phyloP scores from a whole-genome alignment of 441 rosid genomes.

The Croton laevigatus region DNA sequence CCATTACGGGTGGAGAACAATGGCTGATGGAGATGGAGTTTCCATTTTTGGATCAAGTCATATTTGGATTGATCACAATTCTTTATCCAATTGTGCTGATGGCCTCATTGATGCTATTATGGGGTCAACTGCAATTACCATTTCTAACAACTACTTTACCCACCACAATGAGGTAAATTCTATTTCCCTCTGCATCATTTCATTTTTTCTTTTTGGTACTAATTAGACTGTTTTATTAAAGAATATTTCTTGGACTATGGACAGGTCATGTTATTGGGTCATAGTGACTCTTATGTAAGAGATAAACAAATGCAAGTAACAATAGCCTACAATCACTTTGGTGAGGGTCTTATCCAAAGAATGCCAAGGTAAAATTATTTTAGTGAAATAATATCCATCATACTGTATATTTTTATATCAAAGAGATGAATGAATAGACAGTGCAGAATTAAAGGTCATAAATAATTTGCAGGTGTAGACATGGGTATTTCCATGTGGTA shows the following conservation, averaged over 20 bases:
- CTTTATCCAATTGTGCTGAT: constrained; percentile 73
- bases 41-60: constrained; percentile 88
- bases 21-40: constrained; percentile 90
- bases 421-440: background rate
- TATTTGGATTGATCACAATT: constrained; percentile 89
- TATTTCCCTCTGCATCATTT: background rate
- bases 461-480: constrained; percentile 67
- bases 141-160: constrained; percentile 83
- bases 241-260: background rate
- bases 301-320: constrained; percentile 97
- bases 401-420: background rate
- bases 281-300: constrained; percentile 62
- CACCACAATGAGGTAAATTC: constrained; percentile 75
- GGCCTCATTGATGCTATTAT: constrained; percentile 81
- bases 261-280: constrained; percentile 89
- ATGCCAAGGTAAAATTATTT: constrained; percentile 73
- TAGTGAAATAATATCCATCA: background rate
- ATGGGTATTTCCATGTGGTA: constrained; percentile 93
- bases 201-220: background rate
- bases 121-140: constrained; percentile 87
- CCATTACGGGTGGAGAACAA: constrained; percentile 77
- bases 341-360: constrained; percentile 92
- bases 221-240: background rate
- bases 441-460: background rate
- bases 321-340: constrained; percentile 93